Evolutionary conservation across 108 stramenopile genomes (phyloP), one percentile per base, ranked within the genome.

Genomic region (Craspedostauros australis): DNA sequence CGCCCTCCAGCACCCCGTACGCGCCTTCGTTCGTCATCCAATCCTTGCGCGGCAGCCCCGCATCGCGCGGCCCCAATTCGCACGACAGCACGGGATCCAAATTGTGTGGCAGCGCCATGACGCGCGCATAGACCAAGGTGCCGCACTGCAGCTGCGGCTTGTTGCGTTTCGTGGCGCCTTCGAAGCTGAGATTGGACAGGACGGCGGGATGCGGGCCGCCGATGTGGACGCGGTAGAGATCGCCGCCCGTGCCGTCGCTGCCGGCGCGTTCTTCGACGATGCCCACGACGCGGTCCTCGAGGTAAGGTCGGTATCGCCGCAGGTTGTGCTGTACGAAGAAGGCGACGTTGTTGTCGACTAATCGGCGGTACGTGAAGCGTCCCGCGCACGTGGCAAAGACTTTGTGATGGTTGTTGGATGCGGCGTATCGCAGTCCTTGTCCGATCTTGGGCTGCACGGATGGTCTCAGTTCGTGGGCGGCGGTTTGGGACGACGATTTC

Each of bases 21-120:
- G 76, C 68, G 23, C 80, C 85, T 64, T 91, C 89, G 54, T 82
- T 73, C 14, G 89, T 91, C 73, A 86, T 77, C 89, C 89, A 91
- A 63, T 91, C 89, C 46, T 82, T 86, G 0, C 82, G 48, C 1
- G 76, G 50, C 36, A 84, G 67, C 5, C 82, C 82, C 7, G 62
- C 73, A 46, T 83, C 86, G n/a, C 75, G 48, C 6, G 73, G 75
- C 18, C 84, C 84, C 11, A 80, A 54, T 46, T 72, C 68, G 48
- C 89, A 91, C 0, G 74, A 76, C 26, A 91, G 50, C 33, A 62
- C 76, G 7, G 80, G 80, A 46, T 91, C 89, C 66, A 80, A 69
- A 0, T 49, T 54, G 21, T 28, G 47, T 30, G 67, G 51, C 2
- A 70, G 42, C 24, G 48, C 60, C 0, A 72, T 53, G 7, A 89